Conservation (phyloP, 1,139 yeast species). For the Zhuliangozyma blackwelliae region DNA sequence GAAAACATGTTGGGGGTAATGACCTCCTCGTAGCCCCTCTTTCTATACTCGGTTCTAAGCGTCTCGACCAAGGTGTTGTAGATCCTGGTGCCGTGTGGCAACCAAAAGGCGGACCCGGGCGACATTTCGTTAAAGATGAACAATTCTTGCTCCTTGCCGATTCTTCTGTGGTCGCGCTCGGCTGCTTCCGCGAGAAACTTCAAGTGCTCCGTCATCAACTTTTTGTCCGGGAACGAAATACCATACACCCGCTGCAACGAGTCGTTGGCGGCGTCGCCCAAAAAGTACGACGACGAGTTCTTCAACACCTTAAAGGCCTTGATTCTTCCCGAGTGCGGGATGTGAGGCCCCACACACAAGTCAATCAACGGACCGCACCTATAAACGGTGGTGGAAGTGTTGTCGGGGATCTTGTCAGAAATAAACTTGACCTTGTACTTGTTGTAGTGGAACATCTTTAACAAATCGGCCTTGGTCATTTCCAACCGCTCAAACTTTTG, state of each 20-base stretch:
- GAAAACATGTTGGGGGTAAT: conserved; percentile 98
- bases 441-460: conserved; percentile 92
- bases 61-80: conserved; percentile 79
- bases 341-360: conserved; percentile 97
- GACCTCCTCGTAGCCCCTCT: conserved; percentile 94
- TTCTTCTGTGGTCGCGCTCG: conserved; percentile 93
- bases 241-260: conserved; percentile 97
- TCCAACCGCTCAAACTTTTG: conserved; percentile 94
- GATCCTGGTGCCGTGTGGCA: conserved; percentile 97
- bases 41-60: conserved; percentile 76
- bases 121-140: conserved; percentile 94
- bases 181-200: conserved; percentile 96
- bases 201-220: conserved; percentile 91
- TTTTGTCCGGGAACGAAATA: conserved; percentile 98
- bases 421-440: conserved; percentile 91
- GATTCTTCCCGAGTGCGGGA: conserved; percentile 95
- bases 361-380: conserved; percentile 98
- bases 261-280: conserved; percentile 90
- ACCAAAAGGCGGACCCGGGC: conserved; percentile 97
- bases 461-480: conserved; percentile 84
- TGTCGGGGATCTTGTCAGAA: conserved; percentile 88
- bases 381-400: conserved; percentile 93
- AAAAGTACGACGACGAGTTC: conserved; percentile 93
- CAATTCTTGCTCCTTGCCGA: conserved; percentile 94
- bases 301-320: conserved; percentile 92